phyloP scores from a whole-genome alignment of 257 asterid genomes.

The Phtheirospermum japonicum region DNA sequence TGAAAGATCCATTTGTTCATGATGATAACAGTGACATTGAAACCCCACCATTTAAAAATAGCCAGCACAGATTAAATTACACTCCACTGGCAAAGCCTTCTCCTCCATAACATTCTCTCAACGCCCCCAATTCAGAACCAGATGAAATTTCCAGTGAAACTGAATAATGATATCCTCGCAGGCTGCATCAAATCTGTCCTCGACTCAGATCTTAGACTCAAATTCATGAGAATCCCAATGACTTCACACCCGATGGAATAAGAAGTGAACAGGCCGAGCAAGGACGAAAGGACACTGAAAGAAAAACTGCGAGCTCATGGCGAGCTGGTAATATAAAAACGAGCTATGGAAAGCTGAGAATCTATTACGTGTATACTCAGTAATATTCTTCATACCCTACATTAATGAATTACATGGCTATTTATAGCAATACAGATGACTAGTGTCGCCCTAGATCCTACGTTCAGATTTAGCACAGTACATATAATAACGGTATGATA shows the following conservation, averaged over 20 bases:
- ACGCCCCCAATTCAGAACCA: slow-evolving; percentile 39
- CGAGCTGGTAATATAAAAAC: too few species aligned
- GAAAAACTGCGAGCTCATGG: too few species aligned
- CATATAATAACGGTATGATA: too few species aligned
- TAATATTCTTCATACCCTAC: too few species aligned
- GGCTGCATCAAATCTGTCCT: slow-evolving; percentile 63
- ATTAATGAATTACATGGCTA: too few species aligned
- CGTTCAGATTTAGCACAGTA: too few species aligned
- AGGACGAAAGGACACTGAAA: slow-evolving; percentile 48
- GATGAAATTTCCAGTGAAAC: too few species aligned
- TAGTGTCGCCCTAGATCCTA: too few species aligned
- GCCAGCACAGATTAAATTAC: slow-evolving; percentile 67
- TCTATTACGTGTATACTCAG: too few species aligned
- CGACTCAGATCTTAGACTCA: slow-evolving; percentile 41
- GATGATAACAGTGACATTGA: slow-evolving; percentile 82
- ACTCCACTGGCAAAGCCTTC: slow-evolving; percentile 56
- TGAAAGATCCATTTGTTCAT: slow-evolving; percentile 91
- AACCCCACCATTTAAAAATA: too few species aligned
- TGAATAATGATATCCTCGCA: slow-evolving; percentile 63
- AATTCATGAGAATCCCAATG: slow-evolving; percentile 50
- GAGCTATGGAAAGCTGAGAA: too few species aligned
- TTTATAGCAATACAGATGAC: too few species aligned
- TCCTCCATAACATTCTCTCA: slow-evolving; percentile 68
- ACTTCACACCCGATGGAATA: slow-evolving; percentile 63
- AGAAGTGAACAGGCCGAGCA: slow-evolving; percentile 72